These are phyloP conservation scores for Mucor irregularis DNA, from an alignment of 371 early-diverging fungal genomes.

Conservation along the genomic window DNA sequence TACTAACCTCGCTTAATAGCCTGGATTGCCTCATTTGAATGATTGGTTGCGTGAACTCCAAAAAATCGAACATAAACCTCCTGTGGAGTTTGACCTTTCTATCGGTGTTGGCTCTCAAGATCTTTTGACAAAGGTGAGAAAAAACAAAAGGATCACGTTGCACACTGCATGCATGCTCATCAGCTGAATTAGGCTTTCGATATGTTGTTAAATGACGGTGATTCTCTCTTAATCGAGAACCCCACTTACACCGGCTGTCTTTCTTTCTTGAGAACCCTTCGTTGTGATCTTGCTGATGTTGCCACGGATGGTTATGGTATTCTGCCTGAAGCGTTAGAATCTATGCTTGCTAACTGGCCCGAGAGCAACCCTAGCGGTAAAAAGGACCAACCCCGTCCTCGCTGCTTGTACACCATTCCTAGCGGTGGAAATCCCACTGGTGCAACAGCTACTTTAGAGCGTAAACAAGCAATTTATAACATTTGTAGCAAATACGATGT, in stretches of 20 bases:
- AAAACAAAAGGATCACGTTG: neutral
- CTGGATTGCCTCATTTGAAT: slow-evolving; percentile 65
- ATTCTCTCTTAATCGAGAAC: slow-evolving; percentile 68
- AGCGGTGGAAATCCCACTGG: slow-evolving; percentile 79
- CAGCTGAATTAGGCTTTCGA: slow-evolving; percentile 76
- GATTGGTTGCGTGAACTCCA: slow-evolving; percentile 69
- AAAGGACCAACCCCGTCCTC: slow-evolving; percentile 44
- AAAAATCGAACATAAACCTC: slow-evolving; percentile 59
- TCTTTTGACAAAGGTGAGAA: slow-evolving; percentile 62
- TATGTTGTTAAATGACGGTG: slow-evolving; percentile 66
- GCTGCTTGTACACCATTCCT: slow-evolving; percentile 60
- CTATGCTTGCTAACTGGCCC: slow-evolving; percentile 53
- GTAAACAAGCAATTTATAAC: slow-evolving; percentile 63
- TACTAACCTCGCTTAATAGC: slow-evolving; percentile 26
- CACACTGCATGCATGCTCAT: neutral
- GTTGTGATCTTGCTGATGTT: slow-evolving; percentile 64
- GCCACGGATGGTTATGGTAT: slow-evolving; percentile 59
- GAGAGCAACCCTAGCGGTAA: slow-evolving; percentile 25
- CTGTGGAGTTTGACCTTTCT: slow-evolving; percentile 60
- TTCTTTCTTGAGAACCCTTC: slow-evolving; percentile 69
- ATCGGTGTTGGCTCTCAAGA: slow-evolving; percentile 81
- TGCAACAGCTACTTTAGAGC: slow-evolving; percentile 55
- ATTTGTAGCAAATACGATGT: slow-evolving; percentile 61
- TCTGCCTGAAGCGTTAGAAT: slow-evolving; percentile 49
- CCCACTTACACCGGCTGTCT: slow-evolving; percentile 79